Base-by-base conservation (phyloP, 768 basidiomycete species). In the Tricholoma sp. region DNA sequence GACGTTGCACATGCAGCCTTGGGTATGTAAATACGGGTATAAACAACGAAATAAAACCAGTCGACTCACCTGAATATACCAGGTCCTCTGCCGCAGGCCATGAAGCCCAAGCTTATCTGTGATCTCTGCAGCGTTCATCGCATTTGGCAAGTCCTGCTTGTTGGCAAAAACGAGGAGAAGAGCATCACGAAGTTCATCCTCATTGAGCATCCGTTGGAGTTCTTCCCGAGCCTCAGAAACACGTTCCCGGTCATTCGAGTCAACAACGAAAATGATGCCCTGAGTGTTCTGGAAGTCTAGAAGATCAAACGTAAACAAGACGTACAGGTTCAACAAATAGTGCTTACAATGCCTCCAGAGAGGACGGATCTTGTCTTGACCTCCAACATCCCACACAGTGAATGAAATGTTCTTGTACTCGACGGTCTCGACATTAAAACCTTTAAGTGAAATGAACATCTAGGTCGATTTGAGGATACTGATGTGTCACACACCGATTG, bases 351-450 rank as follows among this genome's bases (percentile, higher is more conserved):
- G 97, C 86, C 96, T 93, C 97, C 97, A 99, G 66, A 98, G 86
- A 65, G 96, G 96, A 67, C 96, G 88, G 75, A 98, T 98, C 88
- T 98, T 99, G 79, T 99, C 96, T 79, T 99, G 96, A 67, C 96
- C 97, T 84, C 97, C 97, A 61, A 99, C 97, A 77, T 99, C 97
- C 97, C 97, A 98, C 47, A 98, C 97, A 20, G 96, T 99, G 85
- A 99, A 99, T 24, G 94, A 97, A 63, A 98, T 98, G 82, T 98
- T 99, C 84, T 98, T 98, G 80, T 99, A 98, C 75, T 98, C 96
- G 64, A 99, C 97, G 59, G 97, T 98, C 83, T 99, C 97, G 65
- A 99, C 97, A 72, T 99, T 99, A 83, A 99, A 99, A 58, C 97
- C 97, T 49, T 98, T 63, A 20, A 39, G n/a, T 52, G 58, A 55